A percentile compares a stretch with the other conserved stretches of the same genome.
Conservation (phyloP, 2,329 filamentous ascomycete species). For the Colletotrichum australisinense region DNA sequence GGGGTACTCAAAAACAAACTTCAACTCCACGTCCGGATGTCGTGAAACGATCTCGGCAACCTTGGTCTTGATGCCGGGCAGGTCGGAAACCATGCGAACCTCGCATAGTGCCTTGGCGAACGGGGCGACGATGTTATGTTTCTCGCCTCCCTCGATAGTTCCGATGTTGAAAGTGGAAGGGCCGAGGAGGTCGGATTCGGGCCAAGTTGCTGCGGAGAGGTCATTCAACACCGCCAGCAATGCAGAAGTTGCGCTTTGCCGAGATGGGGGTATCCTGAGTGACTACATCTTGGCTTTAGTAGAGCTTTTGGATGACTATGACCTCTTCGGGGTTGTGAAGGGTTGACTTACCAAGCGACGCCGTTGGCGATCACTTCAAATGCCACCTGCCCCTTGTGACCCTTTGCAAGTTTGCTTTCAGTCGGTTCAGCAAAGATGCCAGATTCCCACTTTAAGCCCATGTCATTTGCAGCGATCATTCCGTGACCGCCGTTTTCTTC, state of each 20-base stretch:
- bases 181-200: constrained; percentile 49
- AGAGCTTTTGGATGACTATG: neutral
- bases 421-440: constrained; percentile 43
- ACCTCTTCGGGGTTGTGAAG: neutral
- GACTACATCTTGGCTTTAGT: constrained; percentile 36
- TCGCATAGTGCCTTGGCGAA: constrained; percentile 52
- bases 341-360: constrained; percentile 39
- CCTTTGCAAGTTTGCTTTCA: constrained; percentile 40
- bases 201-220: constrained; percentile 44
- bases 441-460: constrained; percentile 48
- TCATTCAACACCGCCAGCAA: constrained; percentile 47
- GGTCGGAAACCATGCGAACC: constrained; percentile 49
- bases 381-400: constrained; percentile 40
- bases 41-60: constrained; percentile 45
- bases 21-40: constrained; percentile 47
- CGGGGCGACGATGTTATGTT: constrained; percentile 52
- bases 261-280: constrained; percentile 50
- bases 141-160: constrained; percentile 50
- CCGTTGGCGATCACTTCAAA: constrained; percentile 46
- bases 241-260: constrained; percentile 47
- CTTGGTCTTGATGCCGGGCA: constrained; percentile 46
- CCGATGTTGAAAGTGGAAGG: constrained; percentile 53
- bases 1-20: constrained; percentile 49
- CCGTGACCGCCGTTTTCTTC: constrained; percentile 41
- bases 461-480: constrained; percentile 49